phyloP scores from a whole-genome alignment of 305 asterid genomes.

The Fraxinus angustifolia region DNA sequence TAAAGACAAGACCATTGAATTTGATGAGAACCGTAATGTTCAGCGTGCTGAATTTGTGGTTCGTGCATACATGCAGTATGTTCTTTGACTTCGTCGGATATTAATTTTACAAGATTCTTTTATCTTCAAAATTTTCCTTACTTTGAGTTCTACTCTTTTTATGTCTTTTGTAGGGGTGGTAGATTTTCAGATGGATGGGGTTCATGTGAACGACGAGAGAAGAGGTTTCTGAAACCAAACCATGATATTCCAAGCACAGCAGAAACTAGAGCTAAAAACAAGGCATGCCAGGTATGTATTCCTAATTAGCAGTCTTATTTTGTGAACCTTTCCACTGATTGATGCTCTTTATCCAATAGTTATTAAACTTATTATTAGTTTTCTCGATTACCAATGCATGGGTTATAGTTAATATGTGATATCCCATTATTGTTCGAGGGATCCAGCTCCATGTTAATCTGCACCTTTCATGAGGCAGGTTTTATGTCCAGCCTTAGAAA shows the following conservation, averaged over 20 bases:
- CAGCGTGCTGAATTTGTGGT: conserved; percentile 87
- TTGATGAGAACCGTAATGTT: conserved; percentile 81
- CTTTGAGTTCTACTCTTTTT: conserved; percentile 9
- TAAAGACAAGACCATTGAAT: conserved; percentile 89
- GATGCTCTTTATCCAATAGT: background rate
- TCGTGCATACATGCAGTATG: conserved; percentile 94
- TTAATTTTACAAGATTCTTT: background rate
- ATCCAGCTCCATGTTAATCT: background rate
- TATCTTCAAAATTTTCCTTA: conserved; percentile 10
- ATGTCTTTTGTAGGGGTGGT: conserved; percentile 55
- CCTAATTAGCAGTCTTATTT: background rate
- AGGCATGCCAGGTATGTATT: conserved; percentile 81
- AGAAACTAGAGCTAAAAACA: conserved; percentile 96
- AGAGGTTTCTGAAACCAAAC: conserved; percentile 82
- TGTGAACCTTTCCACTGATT: background rate
- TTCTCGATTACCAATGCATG: background rate
- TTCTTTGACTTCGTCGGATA: conserved; percentile 19
- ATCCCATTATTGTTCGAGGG: background rate
- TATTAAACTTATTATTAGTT: background rate
- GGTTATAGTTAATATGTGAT: background rate
- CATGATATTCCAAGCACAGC: conserved; percentile 98
- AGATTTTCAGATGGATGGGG: conserved; percentile 99
- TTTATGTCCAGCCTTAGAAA: background rate
- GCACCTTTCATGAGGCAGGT: background rate
- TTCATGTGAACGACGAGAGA: conserved; percentile 89